phyloP scores from a whole-genome alignment of 129 eudicot genomes.

The Flaveria robusta region DNA sequence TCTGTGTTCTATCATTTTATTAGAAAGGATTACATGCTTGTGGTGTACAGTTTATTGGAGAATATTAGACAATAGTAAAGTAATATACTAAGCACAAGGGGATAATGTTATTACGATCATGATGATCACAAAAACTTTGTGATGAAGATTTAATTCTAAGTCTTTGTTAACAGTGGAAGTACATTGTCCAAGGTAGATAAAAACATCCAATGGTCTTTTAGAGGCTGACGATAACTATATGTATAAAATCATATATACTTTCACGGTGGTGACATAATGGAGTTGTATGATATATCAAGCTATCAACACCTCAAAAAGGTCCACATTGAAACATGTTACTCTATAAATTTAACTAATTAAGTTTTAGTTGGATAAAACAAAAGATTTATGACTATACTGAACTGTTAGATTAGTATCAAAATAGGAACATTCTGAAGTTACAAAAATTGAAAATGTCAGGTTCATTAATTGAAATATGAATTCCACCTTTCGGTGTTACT shows the following conservation, averaged over 20 bases:
- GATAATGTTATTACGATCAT: conserved; percentile 3
- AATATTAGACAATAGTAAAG: neutral
- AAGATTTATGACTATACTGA: neutral
- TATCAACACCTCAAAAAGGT: conserved; percentile 6
- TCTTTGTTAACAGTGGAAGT: conserved; percentile 2
- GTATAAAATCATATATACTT: neutral
- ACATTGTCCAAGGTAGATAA: neutral
- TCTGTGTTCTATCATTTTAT: conserved; percentile 36
- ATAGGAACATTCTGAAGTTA: neutral
- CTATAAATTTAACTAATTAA: neutral
- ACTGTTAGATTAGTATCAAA: conserved; percentile 1
- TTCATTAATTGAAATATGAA: neutral
- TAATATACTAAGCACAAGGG: conserved; percentile 16
- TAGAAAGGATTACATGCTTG: conserved; percentile 10
- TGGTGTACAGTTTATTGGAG: neutral
- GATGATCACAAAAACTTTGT: conserved; percentile 15
- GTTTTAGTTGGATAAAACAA: conserved; percentile 20
- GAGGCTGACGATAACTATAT: neutral
- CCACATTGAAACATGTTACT: neutral
- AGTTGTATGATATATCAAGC: neutral
- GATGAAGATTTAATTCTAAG: neutral
- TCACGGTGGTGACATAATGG: neutral
- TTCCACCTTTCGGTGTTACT: neutral
- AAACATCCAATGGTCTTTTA: neutral
- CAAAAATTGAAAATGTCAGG: neutral